A percentile compares a stretch with the other conserved stretches of the same genome.
phyloP scores from a whole-genome alignment of 225 moss, liverwort and hornwort species.

The Bryoerythrophyllum caledonicum region DNA sequence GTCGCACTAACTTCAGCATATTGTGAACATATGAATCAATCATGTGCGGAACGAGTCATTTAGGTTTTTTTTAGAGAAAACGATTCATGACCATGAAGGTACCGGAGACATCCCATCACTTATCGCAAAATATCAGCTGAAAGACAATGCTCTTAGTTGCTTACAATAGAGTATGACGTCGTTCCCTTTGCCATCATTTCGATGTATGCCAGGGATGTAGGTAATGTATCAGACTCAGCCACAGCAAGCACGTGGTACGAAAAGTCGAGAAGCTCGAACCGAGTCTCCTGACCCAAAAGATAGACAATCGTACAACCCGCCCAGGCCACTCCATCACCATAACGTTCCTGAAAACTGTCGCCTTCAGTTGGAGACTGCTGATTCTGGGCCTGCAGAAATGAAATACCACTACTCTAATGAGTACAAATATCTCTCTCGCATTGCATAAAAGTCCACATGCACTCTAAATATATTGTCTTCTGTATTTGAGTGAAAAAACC shows the following conservation, averaged over 20 bases:
- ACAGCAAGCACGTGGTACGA: constrained; percentile 78
- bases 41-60: not conserved
- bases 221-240: constrained; percentile 75
- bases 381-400: constrained; percentile 30
- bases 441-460: not conserved
- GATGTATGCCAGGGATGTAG: constrained; percentile 53
- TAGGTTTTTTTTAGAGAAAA: not conserved
- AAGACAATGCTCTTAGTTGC: constrained; percentile 4
- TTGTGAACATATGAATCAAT: not conserved
- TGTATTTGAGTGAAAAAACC: not conserved
- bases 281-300: constrained; percentile 77
- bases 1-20: not conserved
- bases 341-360: constrained; percentile 80
- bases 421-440: not conserved
- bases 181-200: constrained; percentile 56
- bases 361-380: constrained; percentile 49
- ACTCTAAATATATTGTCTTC: not conserved
- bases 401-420: constrained; percentile 7
- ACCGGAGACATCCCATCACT: not conserved
- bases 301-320: constrained; percentile 94
- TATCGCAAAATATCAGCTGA: not conserved
- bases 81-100: not conserved
- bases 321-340: constrained; percentile 97
- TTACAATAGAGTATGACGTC: constrained; percentile 40
- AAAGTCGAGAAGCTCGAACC: constrained; percentile 85